A percentile compares a stretch with the other conserved stretches of the same genome.
Conservation (phyloP, 2,329 filamentous ascomycete genomes). For the Huntiella moniliformis region DNA sequence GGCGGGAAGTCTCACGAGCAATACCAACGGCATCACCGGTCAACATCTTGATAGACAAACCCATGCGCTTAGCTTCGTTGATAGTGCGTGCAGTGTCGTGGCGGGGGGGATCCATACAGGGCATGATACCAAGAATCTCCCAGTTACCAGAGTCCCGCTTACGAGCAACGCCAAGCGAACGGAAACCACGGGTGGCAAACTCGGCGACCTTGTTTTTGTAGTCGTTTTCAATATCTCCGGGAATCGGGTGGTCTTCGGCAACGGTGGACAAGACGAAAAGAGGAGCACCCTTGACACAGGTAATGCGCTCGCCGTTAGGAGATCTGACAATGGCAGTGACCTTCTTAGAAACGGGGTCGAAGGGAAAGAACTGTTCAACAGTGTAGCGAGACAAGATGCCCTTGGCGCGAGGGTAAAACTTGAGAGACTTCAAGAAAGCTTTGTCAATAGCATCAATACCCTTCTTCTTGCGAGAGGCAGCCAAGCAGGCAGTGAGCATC, state of each 20-base stretch:
- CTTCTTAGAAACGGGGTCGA: slow-evolving; percentile 89
- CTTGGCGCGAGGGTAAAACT: slow-evolving; percentile 69
- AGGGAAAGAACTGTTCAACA: slow-evolving; percentile 68
- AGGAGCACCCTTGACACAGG: slow-evolving; percentile 81
- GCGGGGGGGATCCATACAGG: slow-evolving; percentile 78
- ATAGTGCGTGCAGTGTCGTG: slow-evolving; percentile 82
- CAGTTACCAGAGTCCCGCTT: slow-evolving; percentile 65
- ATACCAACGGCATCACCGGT: slow-evolving; percentile 90
- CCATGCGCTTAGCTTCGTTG: slow-evolving; percentile 71
- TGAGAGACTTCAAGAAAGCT: slow-evolving; percentile 75
- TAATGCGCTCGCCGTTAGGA: slow-evolving; percentile 64
- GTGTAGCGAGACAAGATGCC: slow-evolving; percentile 63
- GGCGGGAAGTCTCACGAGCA: slow-evolving; percentile 75
- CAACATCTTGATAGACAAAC: slow-evolving; percentile 88
- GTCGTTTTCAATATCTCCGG: slow-evolving; percentile 55
- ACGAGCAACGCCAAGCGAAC: slow-evolving; percentile 80
- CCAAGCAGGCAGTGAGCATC: slow-evolving; percentile 80
- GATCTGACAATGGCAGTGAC: slow-evolving; percentile 70
- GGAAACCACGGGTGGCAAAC: slow-evolving; percentile 83
- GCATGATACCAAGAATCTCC: slow-evolving; percentile 92
- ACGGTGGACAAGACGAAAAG: slow-evolving; percentile 76
- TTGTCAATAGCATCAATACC: slow-evolving; percentile 91
- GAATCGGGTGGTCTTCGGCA: slow-evolving; percentile 65
- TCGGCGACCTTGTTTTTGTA: slow-evolving; percentile 90
- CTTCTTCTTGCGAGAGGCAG: slow-evolving; percentile 86